Conservation (phyloP, 2,329 filamentous ascomycete species). For the Diplodia seriata region DNA sequence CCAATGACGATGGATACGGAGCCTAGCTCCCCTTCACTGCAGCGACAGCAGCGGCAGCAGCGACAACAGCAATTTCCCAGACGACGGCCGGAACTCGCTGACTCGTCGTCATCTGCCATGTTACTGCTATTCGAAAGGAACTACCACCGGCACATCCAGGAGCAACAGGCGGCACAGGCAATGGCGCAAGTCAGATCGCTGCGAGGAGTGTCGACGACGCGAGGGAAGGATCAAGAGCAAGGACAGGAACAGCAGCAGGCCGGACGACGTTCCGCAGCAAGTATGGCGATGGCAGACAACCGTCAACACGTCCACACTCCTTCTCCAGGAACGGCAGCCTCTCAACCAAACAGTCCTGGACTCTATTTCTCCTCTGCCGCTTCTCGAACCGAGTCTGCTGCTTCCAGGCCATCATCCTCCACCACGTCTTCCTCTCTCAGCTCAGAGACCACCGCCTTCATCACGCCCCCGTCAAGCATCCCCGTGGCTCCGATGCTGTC, state of each 20-base stretch:
- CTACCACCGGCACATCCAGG: constrained; percentile 8
- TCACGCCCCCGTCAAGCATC: neutral
- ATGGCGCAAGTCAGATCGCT: neutral
- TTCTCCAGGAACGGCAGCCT: neutral
- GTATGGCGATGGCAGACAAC: too few relatives aligned
- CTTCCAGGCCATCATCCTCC: neutral
- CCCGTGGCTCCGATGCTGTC: neutral
- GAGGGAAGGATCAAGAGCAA: neutral
- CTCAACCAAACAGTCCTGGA: too few relatives aligned
- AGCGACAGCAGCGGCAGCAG: neutral
- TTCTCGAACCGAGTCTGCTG: neutral
- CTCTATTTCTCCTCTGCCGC: too few relatives aligned
- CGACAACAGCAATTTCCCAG: neutral
- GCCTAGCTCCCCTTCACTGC: neutral
- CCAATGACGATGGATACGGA: neutral
- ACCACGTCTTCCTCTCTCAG: neutral
- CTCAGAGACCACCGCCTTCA: neutral
- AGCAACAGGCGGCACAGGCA: constrained; percentile 3
- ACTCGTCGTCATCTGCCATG: neutral
- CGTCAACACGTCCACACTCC: neutral
- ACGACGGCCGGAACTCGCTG: neutral
- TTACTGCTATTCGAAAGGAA: neutral
- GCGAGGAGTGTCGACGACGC: neutral
- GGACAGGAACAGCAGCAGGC: neutral
- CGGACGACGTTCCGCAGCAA: neutral